Conservation (phyloP, 2,329 filamentous ascomycete genomes). For the Penicillium rolfsii region DNA sequence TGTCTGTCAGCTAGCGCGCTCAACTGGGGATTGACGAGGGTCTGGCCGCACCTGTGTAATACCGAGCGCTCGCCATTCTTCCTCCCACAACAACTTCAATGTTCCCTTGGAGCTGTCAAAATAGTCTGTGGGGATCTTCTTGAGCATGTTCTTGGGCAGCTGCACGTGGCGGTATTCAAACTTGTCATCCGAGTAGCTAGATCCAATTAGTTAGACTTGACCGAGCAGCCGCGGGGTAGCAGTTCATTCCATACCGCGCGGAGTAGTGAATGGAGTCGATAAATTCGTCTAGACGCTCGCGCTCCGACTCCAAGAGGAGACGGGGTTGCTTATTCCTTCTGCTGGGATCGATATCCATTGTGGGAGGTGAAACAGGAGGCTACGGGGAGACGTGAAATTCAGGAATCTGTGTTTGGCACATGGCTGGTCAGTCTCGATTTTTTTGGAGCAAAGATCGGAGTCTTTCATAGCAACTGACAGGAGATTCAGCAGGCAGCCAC, state of each 20-base stretch:
- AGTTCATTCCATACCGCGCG: conserved; percentile 65
- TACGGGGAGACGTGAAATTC: not conserved
- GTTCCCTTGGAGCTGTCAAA: conserved; percentile 88
- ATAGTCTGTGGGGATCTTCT: conserved; percentile 92
- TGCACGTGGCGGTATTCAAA: conserved; percentile 98
- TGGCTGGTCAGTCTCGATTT: conserved; percentile 9
- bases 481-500: too few species aligned
- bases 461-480: not conserved
- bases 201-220: conserved; percentile 20
- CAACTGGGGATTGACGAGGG: not conserved
- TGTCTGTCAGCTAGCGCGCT: conserved; percentile 6
- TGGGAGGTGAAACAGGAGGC: not conserved
- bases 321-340: conserved; percentile 87
- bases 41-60: conserved; percentile 80
- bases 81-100: conserved; percentile 94
- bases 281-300: conserved; percentile 83
- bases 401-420: conserved; percentile 7
- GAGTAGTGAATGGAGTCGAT: conserved; percentile 96
- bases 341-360: conserved; percentile 69
- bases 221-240: not conserved
- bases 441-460: not conserved
- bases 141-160: conserved; percentile 97
- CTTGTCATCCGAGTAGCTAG: conserved; percentile 87
- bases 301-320: conserved; percentile 77
- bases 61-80: conserved; percentile 95